phyloP scores from a whole-genome alignment of 1,284 basidiomycete genomes.

The Boletus subluridellus region DNA sequence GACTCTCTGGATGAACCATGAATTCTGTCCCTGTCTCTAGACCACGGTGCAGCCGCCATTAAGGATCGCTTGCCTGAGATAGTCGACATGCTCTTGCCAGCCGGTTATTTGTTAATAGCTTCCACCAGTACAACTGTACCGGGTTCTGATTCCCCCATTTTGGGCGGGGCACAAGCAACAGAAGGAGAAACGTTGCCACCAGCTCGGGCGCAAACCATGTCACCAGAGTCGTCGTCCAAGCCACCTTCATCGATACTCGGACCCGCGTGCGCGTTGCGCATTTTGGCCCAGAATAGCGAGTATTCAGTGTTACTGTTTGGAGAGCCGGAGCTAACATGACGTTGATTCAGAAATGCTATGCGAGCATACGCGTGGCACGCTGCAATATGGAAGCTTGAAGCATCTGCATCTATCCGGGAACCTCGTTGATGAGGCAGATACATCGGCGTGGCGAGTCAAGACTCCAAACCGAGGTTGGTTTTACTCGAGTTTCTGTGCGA shows the following conservation, averaged over 20 bases:
- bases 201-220: neutral
- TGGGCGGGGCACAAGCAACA: neutral
- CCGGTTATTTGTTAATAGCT: neutral
- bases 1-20: neutral
- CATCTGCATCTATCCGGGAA: slow-evolving; percentile 7
- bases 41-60: neutral
- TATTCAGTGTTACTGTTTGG: neutral
- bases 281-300: neutral
- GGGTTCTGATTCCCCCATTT: neutral
- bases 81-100: neutral
- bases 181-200: no score
- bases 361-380: neutral
- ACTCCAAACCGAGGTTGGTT: slow-evolving; percentile 15
- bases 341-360: slow-evolving; percentile 1
- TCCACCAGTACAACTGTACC: neutral
- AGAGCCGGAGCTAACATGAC: neutral
- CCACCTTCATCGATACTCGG: neutral
- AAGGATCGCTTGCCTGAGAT: neutral
- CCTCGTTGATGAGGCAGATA: slow-evolving; percentile 5
- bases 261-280: neutral
- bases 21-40: neutral
- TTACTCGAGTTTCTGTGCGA: neutral
- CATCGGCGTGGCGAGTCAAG: slow-evolving; percentile 4
- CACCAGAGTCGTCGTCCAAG: neutral
- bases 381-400: slow-evolving; percentile 11